Conservation (phyloP, 2,329 filamentous ascomycete genomes). For the Ophiostoma tasmaniense region DNA sequence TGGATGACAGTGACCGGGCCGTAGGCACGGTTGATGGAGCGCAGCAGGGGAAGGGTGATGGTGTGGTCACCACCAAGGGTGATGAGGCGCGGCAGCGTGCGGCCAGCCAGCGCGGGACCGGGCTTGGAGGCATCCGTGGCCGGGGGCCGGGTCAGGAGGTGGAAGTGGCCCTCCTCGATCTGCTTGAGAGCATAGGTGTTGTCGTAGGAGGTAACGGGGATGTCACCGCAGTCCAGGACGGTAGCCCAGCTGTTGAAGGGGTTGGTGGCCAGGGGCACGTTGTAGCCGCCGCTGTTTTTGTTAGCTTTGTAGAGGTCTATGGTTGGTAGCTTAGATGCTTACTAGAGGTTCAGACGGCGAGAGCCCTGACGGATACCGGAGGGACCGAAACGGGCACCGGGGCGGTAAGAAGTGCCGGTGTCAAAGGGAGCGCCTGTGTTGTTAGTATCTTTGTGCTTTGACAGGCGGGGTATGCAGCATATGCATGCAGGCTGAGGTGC, state of each 20-base stretch:
- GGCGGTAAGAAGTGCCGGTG: slow-evolving; percentile 76
- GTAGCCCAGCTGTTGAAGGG: slow-evolving; percentile 76
- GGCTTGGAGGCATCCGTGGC: slow-evolving; percentile 57
- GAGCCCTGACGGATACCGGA: slow-evolving; percentile 81
- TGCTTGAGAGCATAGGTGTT: slow-evolving; percentile 74
- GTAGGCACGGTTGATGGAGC: slow-evolving; percentile 53
- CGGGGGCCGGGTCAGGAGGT: slow-evolving; percentile 61
- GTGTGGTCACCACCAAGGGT: slow-evolving; percentile 62
- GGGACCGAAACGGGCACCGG: slow-evolving; percentile 75
- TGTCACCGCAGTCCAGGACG: slow-evolving; percentile 75
- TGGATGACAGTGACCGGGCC: slow-evolving; percentile 54
- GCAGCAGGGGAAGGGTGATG: slow-evolving; percentile 51
- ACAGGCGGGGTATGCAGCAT: neutral
- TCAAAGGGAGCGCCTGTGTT: slow-evolving; percentile 67
- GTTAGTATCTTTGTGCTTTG: slow-evolving; percentile 1
- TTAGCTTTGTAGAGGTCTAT: slow-evolving; percentile 20
- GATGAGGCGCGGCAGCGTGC: slow-evolving; percentile 71
- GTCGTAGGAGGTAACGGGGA: slow-evolving; percentile 81
- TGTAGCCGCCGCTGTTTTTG: slow-evolving; percentile 66
- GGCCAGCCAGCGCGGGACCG: slow-evolving; percentile 63
- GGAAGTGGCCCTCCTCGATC: slow-evolving; percentile 77
- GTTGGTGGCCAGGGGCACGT: slow-evolving; percentile 70
- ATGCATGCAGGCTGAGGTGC: neutral
- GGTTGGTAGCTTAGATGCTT: slow-evolving; percentile 32
- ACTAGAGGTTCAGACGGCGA: slow-evolving; percentile 79